Evolutionary conservation across 73 alveolate genomes (phyloP), one percentile per base, ranked within the genome.

Genomic region (Stentor coeruleus): DNA sequence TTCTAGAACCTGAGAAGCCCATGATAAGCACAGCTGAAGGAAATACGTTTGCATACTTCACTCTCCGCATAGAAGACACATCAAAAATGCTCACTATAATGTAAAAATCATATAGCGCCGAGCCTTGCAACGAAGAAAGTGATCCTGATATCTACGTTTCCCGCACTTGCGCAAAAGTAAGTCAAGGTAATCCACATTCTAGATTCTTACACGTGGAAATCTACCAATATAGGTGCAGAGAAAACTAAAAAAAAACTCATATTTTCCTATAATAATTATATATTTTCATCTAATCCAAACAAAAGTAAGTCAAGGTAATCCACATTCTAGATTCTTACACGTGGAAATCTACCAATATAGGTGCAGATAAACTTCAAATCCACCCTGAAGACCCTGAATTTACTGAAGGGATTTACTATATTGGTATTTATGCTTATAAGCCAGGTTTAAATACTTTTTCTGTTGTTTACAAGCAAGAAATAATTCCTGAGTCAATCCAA

Each of bases 271-370:
- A 15, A 15, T 55, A n/a, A n/a, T n/a, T 40, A 15, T 87, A 35
- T 87, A 87, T 39, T n/a, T 87, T 28, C 15, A 58, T 28, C 38
- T 42, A 37, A 39, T 76, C 39, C 38, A 82, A 0, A 89, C 93
- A 30, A 38, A 40, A 28, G 93, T 87, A 3, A 39, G 83, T 76
- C 35, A 59, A 20, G 76, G 58, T 4, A 57, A 20, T 57, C 28
- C 28, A 57, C 28, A 57, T 20, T 57, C 73, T 20, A n/a, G 73
- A 31, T 31, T 3, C 31, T 0, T 87, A 83, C 76, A 38, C 72
- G 37, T 87, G 93, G 93, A 83, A 84, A 82, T 84, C 90, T 66
- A 81, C 89, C 3, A 87, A 87, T 37, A 84, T 87, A 14, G 93
- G 93, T 30, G 39, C 82, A 33, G 93, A 87, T 82, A 6, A 84